Percentiles rank a stretch among this genome's conserved stretches.
phyloP scores from a whole-genome alignment of 768 basidiomycete species.

The Phanerochaete carnosa region DNA sequence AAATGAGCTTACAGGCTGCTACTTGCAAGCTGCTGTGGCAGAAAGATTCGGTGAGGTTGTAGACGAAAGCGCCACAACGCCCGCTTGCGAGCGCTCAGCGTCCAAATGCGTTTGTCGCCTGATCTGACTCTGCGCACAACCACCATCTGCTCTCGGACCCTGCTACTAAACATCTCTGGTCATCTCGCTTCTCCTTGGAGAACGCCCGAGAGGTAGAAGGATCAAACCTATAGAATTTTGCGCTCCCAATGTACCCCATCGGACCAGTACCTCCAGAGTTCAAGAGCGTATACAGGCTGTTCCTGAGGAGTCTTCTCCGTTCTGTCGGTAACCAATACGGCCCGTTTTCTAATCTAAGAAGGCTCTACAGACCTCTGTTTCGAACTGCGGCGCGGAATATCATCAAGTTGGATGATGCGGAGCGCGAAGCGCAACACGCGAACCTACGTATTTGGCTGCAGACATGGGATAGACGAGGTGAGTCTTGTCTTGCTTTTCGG shows the following conservation, averaged over 20 bases:
- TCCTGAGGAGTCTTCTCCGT: slow-evolving; percentile 52
- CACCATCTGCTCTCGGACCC: background rate
- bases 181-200: too few relatives aligned
- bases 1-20: too few relatives aligned
- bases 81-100: background rate
- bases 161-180: background rate
- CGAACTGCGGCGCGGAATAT: slow-evolving; percentile 44
- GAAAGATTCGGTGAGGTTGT: background rate
- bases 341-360: slow-evolving; percentile 42
- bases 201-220: too few relatives aligned
- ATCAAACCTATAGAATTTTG: too few relatives aligned
- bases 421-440: slow-evolving; percentile 26
- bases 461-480: slow-evolving; percentile 57
- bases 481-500: slow-evolving; percentile 6
- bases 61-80: background rate
- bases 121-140: background rate
- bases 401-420: slow-evolving; percentile 35
- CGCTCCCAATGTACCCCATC: background rate
- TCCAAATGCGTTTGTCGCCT: too few relatives aligned
- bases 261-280: slow-evolving; percentile 34
- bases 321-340: slow-evolving; percentile 52
- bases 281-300: slow-evolving; percentile 57
- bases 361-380: slow-evolving; percentile 54
- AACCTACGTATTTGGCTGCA: slow-evolving; percentile 40
- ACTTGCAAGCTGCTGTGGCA: too few relatives aligned